Evolutionary conservation across 768 basidiomycete species (phyloP), one percentile per base, ranked within the genome.

Genomic region (Termitomyces sp.): DNA sequence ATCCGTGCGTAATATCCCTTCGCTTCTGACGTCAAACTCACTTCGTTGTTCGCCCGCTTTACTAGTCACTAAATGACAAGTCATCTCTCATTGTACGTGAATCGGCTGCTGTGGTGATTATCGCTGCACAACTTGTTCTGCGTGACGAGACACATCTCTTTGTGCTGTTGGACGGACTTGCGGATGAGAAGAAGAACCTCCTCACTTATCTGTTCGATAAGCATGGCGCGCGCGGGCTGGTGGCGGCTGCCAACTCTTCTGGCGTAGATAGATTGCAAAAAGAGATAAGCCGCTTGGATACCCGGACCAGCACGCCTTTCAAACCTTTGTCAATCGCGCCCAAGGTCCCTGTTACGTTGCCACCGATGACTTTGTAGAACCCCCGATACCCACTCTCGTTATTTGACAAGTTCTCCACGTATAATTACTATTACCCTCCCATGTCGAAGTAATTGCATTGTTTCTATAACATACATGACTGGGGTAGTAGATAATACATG

Each of bases 141-240:
- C 82, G 84, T 26, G 92, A 94, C 66, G 92, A 94, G 67, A 84
- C 85, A 0, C 90, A 92, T 62, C 75, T 94, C 1, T 94, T 94
- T 64, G 76, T 83, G 37, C 81, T 94, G 18, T 74, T 94, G 46
- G 89, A 91, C 57, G 89, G 88, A 5, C 77, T 94, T 42, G 84
- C 90, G n/a, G 88, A 92, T 59, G 90, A 91, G 65, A 92, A 94
- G 78, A 93, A 92, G 78, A 93, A 94, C 67, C 75, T 94, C 18
- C 75, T 94, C 50, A 92, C 92, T 1, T 94, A 94, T 63, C 76
- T 92, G 56, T 94, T 94, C 62, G 92, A 93, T 69, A 94, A 93
- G 69, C 89, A 93, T 65, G 86, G 86, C 33, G 88, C 81, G 10
- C 77, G 92, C 22, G 88, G 82, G 45, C 63, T 69, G 51, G 68